A percentile compares a stretch with the other conserved stretches of the same genome.
These are phyloP conservation scores for Penicillium longicatenatum DNA, from an alignment of 495 filamentous ascomycete species.

Conservation along the genomic window DNA sequence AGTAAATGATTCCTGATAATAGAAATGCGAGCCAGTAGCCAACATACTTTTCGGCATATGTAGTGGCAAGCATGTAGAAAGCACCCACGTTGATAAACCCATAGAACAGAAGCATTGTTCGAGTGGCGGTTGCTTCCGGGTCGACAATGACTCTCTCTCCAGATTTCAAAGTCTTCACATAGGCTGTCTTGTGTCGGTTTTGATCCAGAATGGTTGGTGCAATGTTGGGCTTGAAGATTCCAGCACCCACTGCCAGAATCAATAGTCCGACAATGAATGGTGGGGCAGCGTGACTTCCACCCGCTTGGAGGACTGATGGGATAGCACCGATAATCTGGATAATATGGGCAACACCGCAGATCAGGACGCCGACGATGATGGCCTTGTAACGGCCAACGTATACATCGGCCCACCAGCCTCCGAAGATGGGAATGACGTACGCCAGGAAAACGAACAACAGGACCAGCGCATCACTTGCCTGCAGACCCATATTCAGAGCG, in stretches of 20 bases:
- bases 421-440: constrained; percentile 60
- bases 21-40: constrained; percentile 42
- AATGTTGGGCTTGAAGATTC: constrained; percentile 46
- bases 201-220: constrained; percentile 41
- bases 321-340: constrained; percentile 64
- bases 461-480: constrained; percentile 58
- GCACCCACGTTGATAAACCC: constrained; percentile 41
- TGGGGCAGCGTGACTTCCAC: constrained; percentile 45
- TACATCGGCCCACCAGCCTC: constrained; percentile 61
- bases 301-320: constrained; percentile 57
- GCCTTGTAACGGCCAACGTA: constrained; percentile 53
- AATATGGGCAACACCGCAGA: constrained; percentile 69
- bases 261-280: constrained; percentile 61
- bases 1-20: constrained; percentile 49
- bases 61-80: constrained; percentile 40
- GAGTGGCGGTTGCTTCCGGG: constrained; percentile 34
- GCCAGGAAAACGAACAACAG: constrained; percentile 63
- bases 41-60: constrained; percentile 43
- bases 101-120: constrained; percentile 42
- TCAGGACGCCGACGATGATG: constrained; percentile 60
- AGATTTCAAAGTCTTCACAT: constrained; percentile 35
- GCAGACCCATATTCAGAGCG: constrained; percentile 59
- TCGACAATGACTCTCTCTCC: constrained; percentile 46
- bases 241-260: constrained; percentile 36
- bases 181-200: constrained; percentile 28